Base-by-base conservation (phyloP, 345 rosid genomes). In the Zanthoxylum bungeanum region DNA sequence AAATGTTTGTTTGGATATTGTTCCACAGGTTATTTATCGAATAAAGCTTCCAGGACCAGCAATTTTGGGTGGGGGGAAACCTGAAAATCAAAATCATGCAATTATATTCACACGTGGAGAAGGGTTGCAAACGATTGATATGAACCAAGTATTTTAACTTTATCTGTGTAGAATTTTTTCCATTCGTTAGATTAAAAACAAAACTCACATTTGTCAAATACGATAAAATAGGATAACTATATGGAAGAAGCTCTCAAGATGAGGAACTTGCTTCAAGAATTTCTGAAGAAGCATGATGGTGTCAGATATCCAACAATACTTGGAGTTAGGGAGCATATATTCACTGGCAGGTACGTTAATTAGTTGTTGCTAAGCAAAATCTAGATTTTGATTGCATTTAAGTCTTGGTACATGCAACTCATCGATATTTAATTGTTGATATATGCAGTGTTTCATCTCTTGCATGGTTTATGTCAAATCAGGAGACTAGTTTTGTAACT, bases 391-490 rank as follows among this genome's bases (percentile, higher is more conserved):
- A 9, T 46, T 53, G 30, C 24, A 10, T 31, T 60, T 72, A 7
- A 6, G 16, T 42, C 14, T 42, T 21, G 63, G 9, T 19, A 27
- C 31, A 58, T 21, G 25, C 14, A 2, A n/a, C 40, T 60, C 60
- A 37, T 46, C 33, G 9, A 37, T 37, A 30, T 16, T 50, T 64
- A 55, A 44, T 34, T 49, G 34, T 49, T 73, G 34, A 40, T 68
- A 60, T 65, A 72, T 81, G 82, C 83, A 87, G 95, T 87, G 95
- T 89, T 76, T 89, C 95, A 63, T 87, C 95, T 77, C 91, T 90
- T 67, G 96, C 96, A 14, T 90, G 96, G 96, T 90, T 90, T 82
- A 90, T 90, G 93, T 90, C 93, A 61, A 86, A 88, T 79, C 96
- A 90, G 79, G 96, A 90, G 81, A 90, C 83, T 71, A 88, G 96